Evolutionary conservation across 208 protist species (phyloP).

Genomic region (Tritrichomonas foetus): DNA sequence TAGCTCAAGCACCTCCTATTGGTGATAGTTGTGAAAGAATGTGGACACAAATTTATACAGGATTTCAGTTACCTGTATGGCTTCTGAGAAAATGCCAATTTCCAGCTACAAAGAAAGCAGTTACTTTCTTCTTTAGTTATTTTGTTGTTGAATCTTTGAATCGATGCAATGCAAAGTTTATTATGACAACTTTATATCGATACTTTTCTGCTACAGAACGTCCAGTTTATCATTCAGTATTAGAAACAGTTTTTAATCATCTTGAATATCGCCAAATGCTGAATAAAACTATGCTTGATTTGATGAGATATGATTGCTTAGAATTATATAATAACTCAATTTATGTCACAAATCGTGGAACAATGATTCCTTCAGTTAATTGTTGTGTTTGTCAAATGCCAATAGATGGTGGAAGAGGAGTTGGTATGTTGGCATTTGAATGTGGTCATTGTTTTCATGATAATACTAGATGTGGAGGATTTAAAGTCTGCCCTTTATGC

Average conservation of each 20-base stretch:
- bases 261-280: background rate
- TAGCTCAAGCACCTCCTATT: too few species aligned
- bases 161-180: background rate
- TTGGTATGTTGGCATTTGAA: background rate
- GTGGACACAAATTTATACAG: background rate
- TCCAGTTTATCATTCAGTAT: background rate
- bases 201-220: background rate
- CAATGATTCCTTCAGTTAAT: background rate
- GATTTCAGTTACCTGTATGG: background rate
- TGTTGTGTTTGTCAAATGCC: background rate
- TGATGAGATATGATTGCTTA: background rate
- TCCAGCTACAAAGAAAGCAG: background rate
- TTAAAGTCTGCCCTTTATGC: background rate
- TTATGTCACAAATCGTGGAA: background rate
- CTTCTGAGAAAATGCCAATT: background rate
- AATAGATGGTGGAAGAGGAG: background rate
- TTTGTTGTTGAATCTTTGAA: background rate
- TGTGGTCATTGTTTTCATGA: background rate
- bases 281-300: background rate
- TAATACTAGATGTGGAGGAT: background rate
- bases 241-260: background rate
- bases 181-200: background rate
- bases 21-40: too few species aligned
- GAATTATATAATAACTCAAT: background rate
- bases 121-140: background rate